phyloP scores from a whole-genome alignment of 805 yeast genomes.

The Ogataea siamensis region DNA sequence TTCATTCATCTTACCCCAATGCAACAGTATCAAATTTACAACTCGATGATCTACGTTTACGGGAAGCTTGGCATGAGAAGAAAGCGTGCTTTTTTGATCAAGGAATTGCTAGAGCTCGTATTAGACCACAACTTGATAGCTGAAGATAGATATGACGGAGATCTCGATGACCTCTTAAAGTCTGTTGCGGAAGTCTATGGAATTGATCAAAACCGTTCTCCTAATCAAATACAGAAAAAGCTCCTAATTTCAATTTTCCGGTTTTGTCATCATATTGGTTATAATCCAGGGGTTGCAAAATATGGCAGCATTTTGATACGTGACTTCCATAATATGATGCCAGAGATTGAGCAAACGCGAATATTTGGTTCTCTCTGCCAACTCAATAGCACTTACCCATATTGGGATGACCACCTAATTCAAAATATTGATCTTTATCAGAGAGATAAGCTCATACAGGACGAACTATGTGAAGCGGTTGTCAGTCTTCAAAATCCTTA shows the following conservation, averaged over 20 bases:
- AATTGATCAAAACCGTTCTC: slow-evolving; percentile 27
- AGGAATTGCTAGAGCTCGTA: slow-evolving; percentile 58
- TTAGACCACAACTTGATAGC: slow-evolving; percentile 14
- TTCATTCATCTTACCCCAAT: slow-evolving; percentile 43
- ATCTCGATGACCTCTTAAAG: slow-evolving; percentile 37
- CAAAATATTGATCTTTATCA: slow-evolving; percentile 21
- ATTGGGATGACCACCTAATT: slow-evolving; percentile 71
- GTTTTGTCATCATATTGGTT: slow-evolving; percentile 52
- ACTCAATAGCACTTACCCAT: slow-evolving; percentile 34
- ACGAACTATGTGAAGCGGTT: slow-evolving; percentile 59
- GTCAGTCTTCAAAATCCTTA: slow-evolving; percentile 76
- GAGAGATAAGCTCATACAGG: slow-evolving; percentile 44
- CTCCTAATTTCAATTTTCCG: slow-evolving; percentile 43
- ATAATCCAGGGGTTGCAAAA: slow-evolving; percentile 41
- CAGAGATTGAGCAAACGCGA: slow-evolving; percentile 55
- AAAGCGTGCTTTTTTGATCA: slow-evolving; percentile 66
- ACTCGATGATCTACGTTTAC: slow-evolving; percentile 64
- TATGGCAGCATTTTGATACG: slow-evolving; percentile 56
- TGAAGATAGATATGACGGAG: slow-evolving; percentile 10
- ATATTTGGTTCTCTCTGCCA: slow-evolving; percentile 36
- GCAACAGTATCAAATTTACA: slow-evolving; percentile 62
- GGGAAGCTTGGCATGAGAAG: slow-evolving; percentile 58
- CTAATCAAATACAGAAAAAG: slow-evolving; percentile 37
- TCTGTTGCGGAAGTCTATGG: slow-evolving; percentile 54
- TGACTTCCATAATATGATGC: slow-evolving; percentile 52